Percentiles rank a stretch among this genome's conserved stretches.
These are phyloP conservation scores for Prinsepia uniflora DNA, from an alignment of 306 rosid species.

Conservation along the genomic window DNA sequence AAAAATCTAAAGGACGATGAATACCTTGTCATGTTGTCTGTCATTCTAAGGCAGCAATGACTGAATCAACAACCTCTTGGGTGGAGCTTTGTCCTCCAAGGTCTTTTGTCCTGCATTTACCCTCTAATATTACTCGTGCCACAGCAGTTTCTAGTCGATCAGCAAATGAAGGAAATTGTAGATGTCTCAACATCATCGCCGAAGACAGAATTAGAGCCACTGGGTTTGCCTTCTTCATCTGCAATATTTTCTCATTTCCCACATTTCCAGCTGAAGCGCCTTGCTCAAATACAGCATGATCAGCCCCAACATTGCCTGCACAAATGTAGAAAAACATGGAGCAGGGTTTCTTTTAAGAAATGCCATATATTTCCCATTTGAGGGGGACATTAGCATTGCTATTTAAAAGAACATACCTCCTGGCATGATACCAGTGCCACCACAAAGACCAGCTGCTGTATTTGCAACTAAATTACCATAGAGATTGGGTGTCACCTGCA, in stretches of 20 bases:
- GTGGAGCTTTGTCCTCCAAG: conserved; percentile 81
- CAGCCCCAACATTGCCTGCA: conserved; percentile 86
- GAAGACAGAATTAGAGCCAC: conserved; percentile 82
- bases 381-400: background rate
- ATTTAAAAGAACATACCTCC: conserved; percentile 49
- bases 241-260: conserved; percentile 49
- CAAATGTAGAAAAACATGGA: background rate
- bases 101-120: conserved; percentile 60
- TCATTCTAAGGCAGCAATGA: conserved; percentile 55
- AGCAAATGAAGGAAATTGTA: conserved; percentile 75
- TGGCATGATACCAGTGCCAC: conserved; percentile 90
- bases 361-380: background rate
- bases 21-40: background rate
- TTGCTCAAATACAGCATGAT: conserved; percentile 76
- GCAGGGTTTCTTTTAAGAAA: too few species aligned
- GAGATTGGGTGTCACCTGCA: conserved; percentile 85
- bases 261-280: conserved; percentile 93
- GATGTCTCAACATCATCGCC: conserved; percentile 91
- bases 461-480: conserved; percentile 88
- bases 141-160: conserved; percentile 75
- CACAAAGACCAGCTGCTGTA: conserved; percentile 87
- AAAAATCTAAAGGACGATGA: background rate
- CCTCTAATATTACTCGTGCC: conserved; percentile 49
- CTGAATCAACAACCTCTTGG: conserved; percentile 69
- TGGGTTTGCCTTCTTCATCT: conserved; percentile 67